phyloP scores from a whole-genome alignment of 345 rosid species.

The Eucalyptus globulus region DNA sequence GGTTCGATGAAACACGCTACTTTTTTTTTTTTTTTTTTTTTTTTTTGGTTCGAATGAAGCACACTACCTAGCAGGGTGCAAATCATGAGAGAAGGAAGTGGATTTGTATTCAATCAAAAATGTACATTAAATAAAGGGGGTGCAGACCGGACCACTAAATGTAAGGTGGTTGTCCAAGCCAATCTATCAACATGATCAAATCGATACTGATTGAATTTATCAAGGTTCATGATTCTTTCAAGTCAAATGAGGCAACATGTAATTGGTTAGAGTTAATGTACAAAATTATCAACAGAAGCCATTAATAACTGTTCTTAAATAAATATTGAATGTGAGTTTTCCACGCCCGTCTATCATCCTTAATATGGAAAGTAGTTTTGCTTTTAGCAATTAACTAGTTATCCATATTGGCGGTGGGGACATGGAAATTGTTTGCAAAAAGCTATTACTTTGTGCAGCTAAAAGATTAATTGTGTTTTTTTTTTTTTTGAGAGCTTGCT shows the following conservation, averaged over 20 bases:
- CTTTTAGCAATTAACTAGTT: background rate
- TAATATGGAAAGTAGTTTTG: background rate
- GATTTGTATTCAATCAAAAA: background rate
- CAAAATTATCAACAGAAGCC: background rate
- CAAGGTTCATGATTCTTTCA: background rate
- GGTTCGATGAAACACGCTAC: background rate
- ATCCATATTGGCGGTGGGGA: background rate
- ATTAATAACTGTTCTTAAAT: background rate
- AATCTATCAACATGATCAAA: background rate
- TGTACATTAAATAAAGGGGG: background rate
- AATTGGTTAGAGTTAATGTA: background rate
- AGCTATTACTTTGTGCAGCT: accelerated
- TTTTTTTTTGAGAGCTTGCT: background rate
- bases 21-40: accelerated
- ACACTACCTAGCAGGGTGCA: too few relatives aligned
- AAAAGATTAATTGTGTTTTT: background rate
- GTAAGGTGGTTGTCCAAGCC: background rate
- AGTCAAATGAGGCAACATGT: background rate
- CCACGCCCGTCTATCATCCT: background rate
- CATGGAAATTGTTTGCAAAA: background rate
- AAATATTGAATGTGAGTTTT: background rate
- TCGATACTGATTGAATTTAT: background rate
- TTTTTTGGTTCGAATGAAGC: too few relatives aligned
- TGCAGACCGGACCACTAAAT: background rate
- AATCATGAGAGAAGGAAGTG: too few relatives aligned